These are phyloP conservation scores for Suillus weaverae DNA, from an alignment of 768 basidiomycete genomes.

Conservation along the genomic window DNA sequence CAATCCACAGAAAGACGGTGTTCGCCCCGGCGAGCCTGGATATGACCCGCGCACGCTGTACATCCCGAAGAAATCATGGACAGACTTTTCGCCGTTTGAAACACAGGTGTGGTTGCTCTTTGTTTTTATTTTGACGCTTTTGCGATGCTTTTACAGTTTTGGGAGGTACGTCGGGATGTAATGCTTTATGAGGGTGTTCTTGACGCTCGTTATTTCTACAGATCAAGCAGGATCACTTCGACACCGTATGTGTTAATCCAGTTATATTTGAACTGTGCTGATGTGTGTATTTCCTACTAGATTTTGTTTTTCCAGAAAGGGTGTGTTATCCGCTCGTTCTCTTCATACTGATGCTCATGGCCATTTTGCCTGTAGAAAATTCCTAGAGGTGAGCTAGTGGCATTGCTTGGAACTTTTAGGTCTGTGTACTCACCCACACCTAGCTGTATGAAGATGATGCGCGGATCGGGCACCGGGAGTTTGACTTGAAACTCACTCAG, in stretches of 20 bases:
- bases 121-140: conserved; percentile 2
- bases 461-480: conserved; percentile 87
- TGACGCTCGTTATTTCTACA: conserved; percentile 39
- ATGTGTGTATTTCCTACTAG: conserved; percentile 32
- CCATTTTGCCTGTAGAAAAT: conserved; percentile 55
- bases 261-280: background rate
- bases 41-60: conserved; percentile 90
- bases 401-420: background rate
- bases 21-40: conserved; percentile 72
- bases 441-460: conserved; percentile 96
- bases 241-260: conserved; percentile 58
- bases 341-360: conserved; percentile 3
- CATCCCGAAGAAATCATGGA: conserved; percentile 78
- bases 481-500: conserved; percentile 89
- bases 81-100: conserved; percentile 91
- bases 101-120: conserved; percentile 56
- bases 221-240: conserved; percentile 97
- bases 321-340: conserved; percentile 35
- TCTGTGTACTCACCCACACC: conserved; percentile 1
- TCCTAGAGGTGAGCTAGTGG: conserved; percentile 58
- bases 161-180: conserved; percentile 53
- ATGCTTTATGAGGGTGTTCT: background rate
- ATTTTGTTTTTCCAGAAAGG: conserved; percentile 99
- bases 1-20: conserved; percentile 70
- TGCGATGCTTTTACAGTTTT: conserved; percentile 48